Evolutionary conservation across 2,329 filamentous ascomycete genomes (phyloP).

Genomic region (Pyricularia sp.): DNA sequence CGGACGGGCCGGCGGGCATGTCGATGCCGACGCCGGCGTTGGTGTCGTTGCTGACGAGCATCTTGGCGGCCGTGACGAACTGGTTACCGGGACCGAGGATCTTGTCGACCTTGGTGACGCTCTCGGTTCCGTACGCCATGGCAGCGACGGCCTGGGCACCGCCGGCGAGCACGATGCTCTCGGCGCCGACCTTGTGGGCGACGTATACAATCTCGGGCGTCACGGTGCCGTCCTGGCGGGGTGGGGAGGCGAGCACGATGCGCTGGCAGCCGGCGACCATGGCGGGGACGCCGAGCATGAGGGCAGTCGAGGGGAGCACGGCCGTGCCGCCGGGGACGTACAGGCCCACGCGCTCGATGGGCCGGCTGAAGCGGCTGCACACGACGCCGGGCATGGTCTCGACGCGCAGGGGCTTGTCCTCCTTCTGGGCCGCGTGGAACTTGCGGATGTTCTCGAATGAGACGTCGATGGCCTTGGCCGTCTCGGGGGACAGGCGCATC

Average conservation of each 20-base stretch:
- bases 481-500: constrained; percentile 77
- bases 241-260: constrained; percentile 88
- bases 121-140: constrained; percentile 95
- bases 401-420: constrained; percentile 70
- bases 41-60: constrained; percentile 96
- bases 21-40: constrained; percentile 93
- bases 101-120: constrained; percentile 94
- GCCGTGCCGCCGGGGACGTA: constrained; percentile 96
- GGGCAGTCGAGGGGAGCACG: constrained; percentile 90
- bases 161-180: constrained; percentile 91
- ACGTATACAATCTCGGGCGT: constrained; percentile 97
- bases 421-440: constrained; percentile 88
- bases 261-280: constrained; percentile 96
- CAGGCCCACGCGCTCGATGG: constrained; percentile 91
- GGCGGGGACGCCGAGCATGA: constrained; percentile 96
- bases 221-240: constrained; percentile 77
- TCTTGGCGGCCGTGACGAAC: constrained; percentile 97
- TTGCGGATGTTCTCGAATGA: constrained; percentile 91
- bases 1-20: constrained; percentile 95
- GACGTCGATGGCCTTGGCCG: constrained; percentile 82
- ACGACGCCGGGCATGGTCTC: constrained; percentile 98
- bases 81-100: constrained; percentile 96
- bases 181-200: constrained; percentile 91
- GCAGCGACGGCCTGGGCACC: constrained; percentile 93
- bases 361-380: constrained; percentile 84